Evolutionary conservation across 371 early-diverging fungal genomes (phyloP), one percentile per base, ranked within the genome.

Genomic region (Blakeslea trispora): DNA sequence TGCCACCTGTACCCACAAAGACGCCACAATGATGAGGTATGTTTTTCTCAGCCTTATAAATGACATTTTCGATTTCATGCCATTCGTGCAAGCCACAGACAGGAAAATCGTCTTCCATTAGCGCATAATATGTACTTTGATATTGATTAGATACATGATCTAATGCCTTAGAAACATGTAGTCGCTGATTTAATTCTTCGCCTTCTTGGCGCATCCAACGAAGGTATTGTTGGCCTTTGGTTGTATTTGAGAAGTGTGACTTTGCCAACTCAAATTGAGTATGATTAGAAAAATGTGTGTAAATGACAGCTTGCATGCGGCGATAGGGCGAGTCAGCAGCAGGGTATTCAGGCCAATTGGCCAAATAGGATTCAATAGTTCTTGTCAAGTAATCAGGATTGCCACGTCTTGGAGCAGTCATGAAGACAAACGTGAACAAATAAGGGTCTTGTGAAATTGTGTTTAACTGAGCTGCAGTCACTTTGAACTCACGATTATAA

Each of bases 1-100:
- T 82, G 45, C 85, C 85, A 52, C 85, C 85, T 8, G 85, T 85
- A 6, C 82, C 85, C 10, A 85, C 79, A 67, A 85, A 85, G 0
- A 81, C 72, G 24, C 82, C 85, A 48, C 85, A 85, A 57, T 83
- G 85, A 35, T 74, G 53, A 21, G 77, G 75, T 1, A 68, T 68
- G 5, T 58, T 58, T 19, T 63, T 52, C 45, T 77, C 67, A 3
- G 85, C 82, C 37, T 71, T 61, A 45, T 78, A 81, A 40, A 85
- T 59, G 11, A 81, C 77, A 34, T 69, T 78, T 54, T 83, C 69
- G 53, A 85, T 72, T 40, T 77, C 66, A 22, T 66, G 74, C 85
- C 85, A 85, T 52, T 72, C 79, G 21, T 63, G 57, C 0, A 65
- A 51, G 22, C 74, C 74, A 52, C 85, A 85, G 0, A 85, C 74